Base-by-base conservation (phyloP, 257 asterid genomes). In the Solanum tarijense region DNA sequence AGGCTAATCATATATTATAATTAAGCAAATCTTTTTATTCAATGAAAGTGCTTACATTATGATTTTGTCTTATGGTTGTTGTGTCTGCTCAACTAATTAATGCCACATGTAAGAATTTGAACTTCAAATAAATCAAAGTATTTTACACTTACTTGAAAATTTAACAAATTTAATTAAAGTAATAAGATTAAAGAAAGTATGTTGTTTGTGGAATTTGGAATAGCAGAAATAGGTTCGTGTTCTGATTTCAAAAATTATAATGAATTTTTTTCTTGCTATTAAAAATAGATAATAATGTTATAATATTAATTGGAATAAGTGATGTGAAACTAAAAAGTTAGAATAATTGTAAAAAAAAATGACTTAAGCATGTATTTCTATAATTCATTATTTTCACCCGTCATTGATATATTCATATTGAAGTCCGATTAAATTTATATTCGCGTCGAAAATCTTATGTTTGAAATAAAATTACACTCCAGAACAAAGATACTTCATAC, bases 381-480 rank as follows among this genome's bases (percentile, higher is more conserved):
- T 27, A 66, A 16, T 48, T 48, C 21, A 43, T 52, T 52, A 0
- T 48, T 48, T 48, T 46, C 58, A 46, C 7, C 20, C 1, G 60
- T 43, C 16, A 12, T 43, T 43, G 52, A 43, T 43, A 41, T 66
- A 68, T 29, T 2, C 4, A 16, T 32, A 71, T 32, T 31, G 0
- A 8, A 29, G 1, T 32, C 0, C 0, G 0, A 71, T 1, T 31
- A 71, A 16, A 71, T 31, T 16, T 0, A 4, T 0, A 71, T 71
- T 31, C 6, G 3, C 4, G 0, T 31, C 1, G 0, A 8, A 14
- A 31, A 7, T 71, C 39, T 71, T 3, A 71, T 0, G 35, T 71
- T 13, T 7, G 2, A 66, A 25, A 0, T 29, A 29, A 69, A 69
- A 3, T n/a, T n/a, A n/a, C 21, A 31, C 21, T 29, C 75, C 12